Evolutionary conservation across 257 asterid species (phyloP), one percentile per base, ranked within the genome.

Genomic region (Plantago major): DNA sequence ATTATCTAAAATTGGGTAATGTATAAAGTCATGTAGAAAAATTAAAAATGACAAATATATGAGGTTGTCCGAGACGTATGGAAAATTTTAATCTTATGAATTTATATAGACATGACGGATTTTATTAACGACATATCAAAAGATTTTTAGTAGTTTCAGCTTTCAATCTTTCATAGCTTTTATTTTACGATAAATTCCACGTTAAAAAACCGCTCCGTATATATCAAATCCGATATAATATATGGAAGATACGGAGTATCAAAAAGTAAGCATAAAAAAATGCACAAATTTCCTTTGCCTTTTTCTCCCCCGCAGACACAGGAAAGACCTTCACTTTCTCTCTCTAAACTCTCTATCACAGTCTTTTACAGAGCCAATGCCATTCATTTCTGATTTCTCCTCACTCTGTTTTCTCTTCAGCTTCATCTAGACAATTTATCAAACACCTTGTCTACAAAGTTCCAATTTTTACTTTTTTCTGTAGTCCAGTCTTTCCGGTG

Each of bases 371-470:
- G 13, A 11, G n/a, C 58, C 58, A 52, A 22, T 37, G 22, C 16
- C 10, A 18, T 47, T 58, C 7, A 33, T 7, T 55, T 46, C 47
- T 47, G 53, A 45, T 11, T 10, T 9, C 37, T 46, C 18, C 45
- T 19, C 33, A 57, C 37, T 49, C 15, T 33, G 15, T 17, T 55
- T 63, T 50, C 64, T 10, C 46, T 68, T 45, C 38, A 43, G 48
- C 15, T 72, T 74, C 78, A 26, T 58, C 56, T 60, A 60, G 28
- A 44, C 78, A 60, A 37, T 74, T 63, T 54, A 8, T 67, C 78
- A n/a, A 74, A 76, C 71, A 67, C 54, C 55, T 61, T 1, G 17
- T 28, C 50, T 16, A 4, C 74, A 60, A 42, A 16, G n/a, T 6
- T 22, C 2, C 26, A 22, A 22, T 22, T 22, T 33, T 33, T 4